A percentile compares a stretch with the other conserved stretches of the same genome.
phyloP scores from a whole-genome alignment of 768 basidiomycete genomes.

The Thelephora aurantiotincta region DNA sequence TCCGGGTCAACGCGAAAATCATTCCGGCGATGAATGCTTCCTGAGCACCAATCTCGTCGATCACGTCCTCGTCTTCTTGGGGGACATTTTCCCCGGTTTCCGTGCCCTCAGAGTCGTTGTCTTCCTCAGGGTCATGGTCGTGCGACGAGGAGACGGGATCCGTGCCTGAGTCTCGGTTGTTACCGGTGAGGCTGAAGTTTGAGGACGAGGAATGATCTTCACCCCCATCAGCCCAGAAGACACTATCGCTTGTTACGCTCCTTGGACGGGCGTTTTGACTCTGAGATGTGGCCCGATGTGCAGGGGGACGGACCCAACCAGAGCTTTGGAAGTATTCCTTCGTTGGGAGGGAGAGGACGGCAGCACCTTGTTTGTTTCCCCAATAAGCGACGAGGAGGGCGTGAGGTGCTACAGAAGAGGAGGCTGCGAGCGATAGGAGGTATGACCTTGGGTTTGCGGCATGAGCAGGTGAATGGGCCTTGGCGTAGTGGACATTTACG shows the following conservation, averaged over 20 bases:
- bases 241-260: conserved; percentile 54
- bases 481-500: conserved; percentile 58
- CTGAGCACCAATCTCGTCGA: conserved; percentile 68
- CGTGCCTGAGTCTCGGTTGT: conserved; percentile 9
- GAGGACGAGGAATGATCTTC: conserved; percentile 34
- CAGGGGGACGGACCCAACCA: conserved; percentile 47
- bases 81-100: conserved; percentile 20
- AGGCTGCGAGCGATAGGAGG: conserved; percentile 44
- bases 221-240: conserved; percentile 54
- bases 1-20: conserved; percentile 68
- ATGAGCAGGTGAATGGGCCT: conserved; percentile 42
- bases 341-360: conserved; percentile 68
- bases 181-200: conserved; percentile 28
- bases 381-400: conserved; percentile 74
- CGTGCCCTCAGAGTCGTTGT: conserved; percentile 45
- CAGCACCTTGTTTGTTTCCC: conserved; percentile 59
- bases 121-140: conserved; percentile 30
- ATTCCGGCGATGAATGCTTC: conserved; percentile 81
- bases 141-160: conserved; percentile 1
- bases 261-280: conserved; percentile 8
- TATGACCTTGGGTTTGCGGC: conserved; percentile 61
- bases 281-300: conserved; percentile 3
- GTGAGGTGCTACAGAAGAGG: conserved; percentile 52
- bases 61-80: conserved; percentile 18
- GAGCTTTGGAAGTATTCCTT: conserved; percentile 80